A percentile compares a stretch with the other conserved stretches of the same genome.
phyloP scores from a whole-genome alignment of 805 yeast species.

The Ogataea nitratoaversa region DNA sequence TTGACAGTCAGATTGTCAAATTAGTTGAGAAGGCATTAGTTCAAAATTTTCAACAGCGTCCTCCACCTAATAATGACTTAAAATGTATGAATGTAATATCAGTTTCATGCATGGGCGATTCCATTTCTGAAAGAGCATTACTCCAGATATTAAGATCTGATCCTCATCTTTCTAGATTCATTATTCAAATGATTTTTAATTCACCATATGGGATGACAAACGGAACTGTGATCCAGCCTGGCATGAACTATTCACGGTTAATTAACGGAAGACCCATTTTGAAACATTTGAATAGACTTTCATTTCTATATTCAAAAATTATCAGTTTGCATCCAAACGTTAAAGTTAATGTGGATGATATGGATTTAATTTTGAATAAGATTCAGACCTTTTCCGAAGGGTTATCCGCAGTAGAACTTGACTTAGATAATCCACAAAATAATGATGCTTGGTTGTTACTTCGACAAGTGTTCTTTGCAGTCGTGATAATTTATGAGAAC shows the following conservation, averaged over 20 bases:
- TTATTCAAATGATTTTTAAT: constrained; percentile 16
- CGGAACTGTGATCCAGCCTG: constrained; percentile 7
- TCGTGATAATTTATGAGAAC: constrained; percentile 49
- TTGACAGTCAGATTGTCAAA: constrained; percentile 13
- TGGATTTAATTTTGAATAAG: constrained; percentile 21
- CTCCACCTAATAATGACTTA: constrained; percentile 10
- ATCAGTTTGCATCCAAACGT: constrained; percentile 13
- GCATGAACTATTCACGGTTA: background rate
- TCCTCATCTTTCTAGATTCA: constrained; percentile 14
- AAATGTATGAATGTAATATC: constrained; percentile 11
- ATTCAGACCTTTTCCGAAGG: constrained; percentile 31
- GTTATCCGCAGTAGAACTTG: constrained; percentile 10
- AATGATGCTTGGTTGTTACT: constrained; percentile 22
- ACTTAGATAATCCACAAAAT: constrained; percentile 6
- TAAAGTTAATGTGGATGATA: constrained; percentile 11
- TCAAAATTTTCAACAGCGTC: constrained; percentile 1
- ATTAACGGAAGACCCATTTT: constrained; percentile 34
- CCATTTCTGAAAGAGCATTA: constrained; percentile 6
- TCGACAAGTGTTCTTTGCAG: constrained; percentile 39
- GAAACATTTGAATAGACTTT: constrained; percentile 45
- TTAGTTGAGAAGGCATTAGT: constrained; percentile 13
- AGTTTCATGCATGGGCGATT: constrained; percentile 16
- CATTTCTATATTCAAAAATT: constrained; percentile 34
- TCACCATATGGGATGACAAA: constrained; percentile 23
- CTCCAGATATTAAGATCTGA: constrained; percentile 5